Percentiles rank a stretch among this genome's conserved stretches.
These are phyloP conservation scores for Theobroma cacao DNA, from an alignment of 345 rosid species.

Conservation along the genomic window DNA sequence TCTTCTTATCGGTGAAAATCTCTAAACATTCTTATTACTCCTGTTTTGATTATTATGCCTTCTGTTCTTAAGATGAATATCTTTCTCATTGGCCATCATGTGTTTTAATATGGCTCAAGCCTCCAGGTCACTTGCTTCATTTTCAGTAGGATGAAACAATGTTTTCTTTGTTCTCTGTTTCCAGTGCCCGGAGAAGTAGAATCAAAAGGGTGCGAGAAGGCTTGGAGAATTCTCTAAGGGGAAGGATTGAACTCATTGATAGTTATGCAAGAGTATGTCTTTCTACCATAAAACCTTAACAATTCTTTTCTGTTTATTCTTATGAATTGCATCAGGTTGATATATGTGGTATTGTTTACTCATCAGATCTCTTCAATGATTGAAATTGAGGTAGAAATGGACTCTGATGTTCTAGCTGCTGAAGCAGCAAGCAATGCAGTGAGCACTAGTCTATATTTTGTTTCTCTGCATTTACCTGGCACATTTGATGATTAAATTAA, in stretches of 20 bases:
- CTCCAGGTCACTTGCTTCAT: not conserved
- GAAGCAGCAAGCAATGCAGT: constrained; percentile 81
- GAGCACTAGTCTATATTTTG: constrained; percentile 23
- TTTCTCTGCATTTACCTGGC: not conserved
- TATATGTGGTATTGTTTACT: not conserved
- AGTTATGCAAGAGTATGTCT: constrained; percentile 81
- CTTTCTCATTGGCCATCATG: not conserved
- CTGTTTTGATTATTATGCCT: not conserved
- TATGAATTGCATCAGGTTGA: not conserved
- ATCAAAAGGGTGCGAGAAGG: constrained; percentile 80
- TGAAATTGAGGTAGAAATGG: constrained; percentile 95
- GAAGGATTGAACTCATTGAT: constrained; percentile 84
- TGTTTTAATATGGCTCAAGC: not conserved
- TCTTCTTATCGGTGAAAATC: constrained; percentile 78
- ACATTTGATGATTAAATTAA: not conserved
- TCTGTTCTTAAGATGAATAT: constrained; percentile 4
- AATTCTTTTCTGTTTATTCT: constrained; percentile 10
- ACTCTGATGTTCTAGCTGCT: constrained; percentile 91
- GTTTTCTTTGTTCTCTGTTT: constrained; percentile 14
- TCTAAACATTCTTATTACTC: constrained; percentile 12
- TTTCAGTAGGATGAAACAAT: not conserved
- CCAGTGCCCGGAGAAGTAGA: constrained; percentile 71
- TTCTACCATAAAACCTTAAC: constrained; percentile 4
- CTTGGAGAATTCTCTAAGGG: constrained; percentile 69
- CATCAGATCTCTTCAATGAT: constrained; percentile 94